Conservation (phyloP, 2,329 filamentous ascomycete species). For the Colletotrichum sp. region DNA sequence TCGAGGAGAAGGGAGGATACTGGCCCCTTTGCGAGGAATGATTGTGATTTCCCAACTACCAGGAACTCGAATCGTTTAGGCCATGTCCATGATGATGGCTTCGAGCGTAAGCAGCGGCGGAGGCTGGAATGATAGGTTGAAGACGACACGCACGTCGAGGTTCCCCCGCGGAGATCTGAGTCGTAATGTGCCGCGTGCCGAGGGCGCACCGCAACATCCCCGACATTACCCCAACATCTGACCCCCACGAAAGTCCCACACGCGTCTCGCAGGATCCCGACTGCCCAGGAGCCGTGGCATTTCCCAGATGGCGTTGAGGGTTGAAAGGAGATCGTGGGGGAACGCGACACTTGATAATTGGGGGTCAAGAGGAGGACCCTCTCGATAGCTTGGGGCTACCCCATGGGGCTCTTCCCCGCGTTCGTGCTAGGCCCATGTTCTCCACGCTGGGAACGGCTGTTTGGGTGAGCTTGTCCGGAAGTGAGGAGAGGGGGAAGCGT, state of each 20-base stretch:
- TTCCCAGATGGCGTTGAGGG: not conserved
- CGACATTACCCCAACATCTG: not conserved
- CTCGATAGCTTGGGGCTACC: not conserved
- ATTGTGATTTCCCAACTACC: not conserved
- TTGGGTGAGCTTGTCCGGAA: not conserved
- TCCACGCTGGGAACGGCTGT: not conserved
- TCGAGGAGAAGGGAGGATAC: not conserved
- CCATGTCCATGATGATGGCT: not conserved
- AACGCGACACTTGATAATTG: not conserved
- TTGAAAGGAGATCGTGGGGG: not conserved
- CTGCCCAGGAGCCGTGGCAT: no score
- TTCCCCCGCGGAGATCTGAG: not conserved
- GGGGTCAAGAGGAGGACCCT: not conserved
- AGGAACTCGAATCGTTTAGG: not conserved
- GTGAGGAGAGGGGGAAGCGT: not conserved
- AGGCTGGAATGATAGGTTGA: not conserved
- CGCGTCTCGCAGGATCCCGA: not conserved
- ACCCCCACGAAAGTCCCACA: constrained; percentile 14
- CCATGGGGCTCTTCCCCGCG: constrained; percentile 15
- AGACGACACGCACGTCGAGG: not conserved
- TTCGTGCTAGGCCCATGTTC: not conserved
- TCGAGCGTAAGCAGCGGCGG: not conserved
- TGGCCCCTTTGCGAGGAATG: not conserved
- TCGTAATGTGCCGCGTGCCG: not conserved
- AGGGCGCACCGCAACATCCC: not conserved